Conservation (phyloP, 176 grass and related monocot species). For the Oryza rufipogon region DNA sequence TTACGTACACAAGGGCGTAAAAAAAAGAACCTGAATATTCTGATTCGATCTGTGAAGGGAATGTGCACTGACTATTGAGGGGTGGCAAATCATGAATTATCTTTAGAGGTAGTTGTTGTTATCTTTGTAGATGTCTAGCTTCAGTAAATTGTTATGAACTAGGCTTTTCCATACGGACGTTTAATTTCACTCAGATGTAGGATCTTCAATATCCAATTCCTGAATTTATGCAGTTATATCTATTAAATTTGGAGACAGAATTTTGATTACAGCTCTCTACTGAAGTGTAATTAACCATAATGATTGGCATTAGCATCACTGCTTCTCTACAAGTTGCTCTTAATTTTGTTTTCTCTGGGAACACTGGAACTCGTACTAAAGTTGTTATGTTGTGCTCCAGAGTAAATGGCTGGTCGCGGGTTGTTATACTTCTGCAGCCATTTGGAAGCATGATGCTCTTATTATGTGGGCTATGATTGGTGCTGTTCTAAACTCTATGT, state of each 20-base stretch:
- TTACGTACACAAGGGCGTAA: conserved; percentile 5
- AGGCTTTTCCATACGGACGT: background rate
- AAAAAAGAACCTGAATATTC: conserved; percentile 31
- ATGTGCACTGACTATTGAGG: background rate
- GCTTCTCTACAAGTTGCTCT: conserved; percentile 8
- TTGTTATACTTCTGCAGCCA: conserved; percentile 54
- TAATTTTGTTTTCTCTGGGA: conserved; percentile 21
- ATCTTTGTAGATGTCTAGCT: background rate
- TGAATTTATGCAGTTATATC: background rate
- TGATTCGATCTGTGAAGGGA: conserved; percentile 10
- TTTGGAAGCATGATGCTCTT: conserved; percentile 79
- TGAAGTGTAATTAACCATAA: background rate
- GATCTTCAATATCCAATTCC: background rate
- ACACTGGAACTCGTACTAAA: conserved; percentile 22
- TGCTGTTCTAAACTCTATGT: conserved; percentile 51
- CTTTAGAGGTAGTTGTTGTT: background rate
- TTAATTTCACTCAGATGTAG: background rate
- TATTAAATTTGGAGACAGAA: background rate
- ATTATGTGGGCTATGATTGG: conserved; percentile 69
- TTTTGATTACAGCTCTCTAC: conserved; percentile 1
- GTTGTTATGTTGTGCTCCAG: background rate
- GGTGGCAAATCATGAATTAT: too few relatives aligned
- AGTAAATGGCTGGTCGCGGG: conserved; percentile 60
- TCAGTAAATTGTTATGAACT: background rate
- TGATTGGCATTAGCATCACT: conserved; percentile 8